phyloP scores from a whole-genome alignment of 352 stramenopile genomes.

The Salisapilia sapeloensis region DNA sequence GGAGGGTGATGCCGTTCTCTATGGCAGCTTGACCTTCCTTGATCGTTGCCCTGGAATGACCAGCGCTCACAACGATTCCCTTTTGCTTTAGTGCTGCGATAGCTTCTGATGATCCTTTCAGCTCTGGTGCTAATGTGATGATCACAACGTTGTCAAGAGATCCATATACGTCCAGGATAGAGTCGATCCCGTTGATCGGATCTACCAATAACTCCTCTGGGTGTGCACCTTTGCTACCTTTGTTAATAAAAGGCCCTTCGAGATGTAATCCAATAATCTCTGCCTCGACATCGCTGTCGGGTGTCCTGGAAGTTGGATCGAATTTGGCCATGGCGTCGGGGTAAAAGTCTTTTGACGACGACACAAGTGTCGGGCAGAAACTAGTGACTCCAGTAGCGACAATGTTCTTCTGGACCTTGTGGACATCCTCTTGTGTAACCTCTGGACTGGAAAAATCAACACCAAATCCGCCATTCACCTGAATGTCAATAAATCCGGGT shows the following conservation, averaged over 20 bases:
- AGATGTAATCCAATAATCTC: conserved; percentile 78
- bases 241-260: conserved; percentile 83
- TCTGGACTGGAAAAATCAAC: conserved; percentile 64
- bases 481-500: conserved; percentile 81
- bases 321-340: conserved; percentile 27
- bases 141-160: conserved; percentile 45
- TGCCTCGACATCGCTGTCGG: conserved; percentile 13
- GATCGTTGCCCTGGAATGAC: conserved; percentile 61
- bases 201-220: conserved; percentile 29
- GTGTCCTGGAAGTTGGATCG: conserved; percentile 14
- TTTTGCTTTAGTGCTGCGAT: conserved; percentile 20
- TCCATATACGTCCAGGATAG: conserved; percentile 33
- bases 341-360: conserved; percentile 47
- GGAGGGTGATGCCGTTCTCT: conserved; percentile 44
- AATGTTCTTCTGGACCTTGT: conserved; percentile 26
- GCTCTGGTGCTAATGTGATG: conserved; percentile 78
- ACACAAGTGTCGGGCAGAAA: conserved; percentile 84
- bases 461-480: conserved; percentile 81
- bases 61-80: conserved; percentile 43
- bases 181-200: conserved; percentile 17
- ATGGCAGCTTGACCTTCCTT: conserved; percentile 52
- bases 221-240: conserved; percentile 65
- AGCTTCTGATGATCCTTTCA: conserved; percentile 36
- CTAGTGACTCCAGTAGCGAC: conserved; percentile 55
- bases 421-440: conserved; percentile 20